Base-by-base conservation (phyloP, 2,329 filamentous ascomycete genomes). In the Lachnum nothofagi region DNA sequence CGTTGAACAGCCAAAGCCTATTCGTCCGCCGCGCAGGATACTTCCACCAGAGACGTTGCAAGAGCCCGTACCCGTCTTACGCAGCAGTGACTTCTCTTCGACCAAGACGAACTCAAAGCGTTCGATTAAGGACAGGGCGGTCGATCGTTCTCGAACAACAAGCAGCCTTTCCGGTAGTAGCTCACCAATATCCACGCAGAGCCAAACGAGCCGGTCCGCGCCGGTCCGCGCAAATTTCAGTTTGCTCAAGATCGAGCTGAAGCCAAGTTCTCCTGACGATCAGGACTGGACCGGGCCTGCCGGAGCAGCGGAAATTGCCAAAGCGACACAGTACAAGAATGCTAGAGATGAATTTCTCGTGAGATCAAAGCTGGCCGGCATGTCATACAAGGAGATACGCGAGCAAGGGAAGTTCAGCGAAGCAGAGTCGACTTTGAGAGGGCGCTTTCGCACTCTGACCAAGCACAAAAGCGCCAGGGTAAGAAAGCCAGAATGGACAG, bases 371-470 rank as follows among this genome's bases (percentile, higher is more conserved):
- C 60, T 65, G 6, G 64, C 69, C 1, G 83, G 83, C 3, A 69
- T 79, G 68, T 80, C 82, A 0, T 89, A 88, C 67, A 77, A 74
- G 46, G 74, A 85, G 50, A 88, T 88, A 59, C 76, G 76, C 31
- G 58, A 62, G 5, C 60, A 68, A 16, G 78, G 82, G 12, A 67
- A 71, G 1, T 83, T 83, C 54, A 66, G 52, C 19, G 82, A 86
- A 58, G 81, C 83, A 1, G 85, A 88, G 66, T 86, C 84, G 9
- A 90, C 86, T 0, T 71, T 91, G 31, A 76, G 86, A 12, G 86
- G 86, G 0, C 76, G 85, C 0, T 81, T 78, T 57, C 73, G 86
- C 4, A 79, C 76, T 2, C 65, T 88, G 58, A 86, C 79, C 6
- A 88, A 87, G 68, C 67, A 68, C 10, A 79, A 79, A 57, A 71